Evolutionary conservation across 495 filamentous ascomycete genomes (phyloP).

Genomic region (Friedmanniomyces endolithicus): DNA sequence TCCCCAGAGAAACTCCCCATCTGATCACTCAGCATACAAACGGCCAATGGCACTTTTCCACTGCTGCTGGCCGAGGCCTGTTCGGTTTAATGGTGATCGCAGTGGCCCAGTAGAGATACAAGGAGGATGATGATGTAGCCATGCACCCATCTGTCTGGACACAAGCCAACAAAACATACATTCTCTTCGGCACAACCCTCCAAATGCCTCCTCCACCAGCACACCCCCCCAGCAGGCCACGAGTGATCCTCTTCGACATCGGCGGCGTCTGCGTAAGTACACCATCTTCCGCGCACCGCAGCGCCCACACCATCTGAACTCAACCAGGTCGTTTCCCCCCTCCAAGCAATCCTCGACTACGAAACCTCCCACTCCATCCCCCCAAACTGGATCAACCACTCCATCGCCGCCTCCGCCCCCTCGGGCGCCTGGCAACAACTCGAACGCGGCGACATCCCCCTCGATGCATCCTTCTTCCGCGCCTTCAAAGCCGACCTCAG

Average conservation of each 20-base stretch:
- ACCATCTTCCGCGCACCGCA: background rate
- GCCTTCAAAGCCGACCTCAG: slow-evolving; percentile 65
- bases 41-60: too few species aligned
- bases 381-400: slow-evolving; percentile 78
- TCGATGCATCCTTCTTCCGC: slow-evolving; percentile 56
- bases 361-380: slow-evolving; percentile 65
- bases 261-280: slow-evolving; percentile 87
- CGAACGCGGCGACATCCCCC: slow-evolving; percentile 37
- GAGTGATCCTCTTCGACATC: slow-evolving; percentile 87
- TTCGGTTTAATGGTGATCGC: background rate
- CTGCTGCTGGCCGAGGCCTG: background rate
- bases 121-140: background rate
- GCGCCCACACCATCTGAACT: background rate
- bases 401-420: slow-evolving; percentile 66
- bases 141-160: slow-evolving; percentile 8
- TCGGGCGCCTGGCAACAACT: slow-evolving; percentile 70
- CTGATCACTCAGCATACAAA: too few species aligned
- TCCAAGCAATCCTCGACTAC: slow-evolving; percentile 85
- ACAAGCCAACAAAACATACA: slow-evolving; percentile 13
- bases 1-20: too few species aligned
- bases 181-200: slow-evolving; percentile 13
- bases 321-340: slow-evolving; percentile 69
- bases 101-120: background rate
- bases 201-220: slow-evolving; percentile 7
- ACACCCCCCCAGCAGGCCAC: slow-evolving; percentile 39